Conservation (phyloP, 257 asterid species). For the Plantago major region DNA sequence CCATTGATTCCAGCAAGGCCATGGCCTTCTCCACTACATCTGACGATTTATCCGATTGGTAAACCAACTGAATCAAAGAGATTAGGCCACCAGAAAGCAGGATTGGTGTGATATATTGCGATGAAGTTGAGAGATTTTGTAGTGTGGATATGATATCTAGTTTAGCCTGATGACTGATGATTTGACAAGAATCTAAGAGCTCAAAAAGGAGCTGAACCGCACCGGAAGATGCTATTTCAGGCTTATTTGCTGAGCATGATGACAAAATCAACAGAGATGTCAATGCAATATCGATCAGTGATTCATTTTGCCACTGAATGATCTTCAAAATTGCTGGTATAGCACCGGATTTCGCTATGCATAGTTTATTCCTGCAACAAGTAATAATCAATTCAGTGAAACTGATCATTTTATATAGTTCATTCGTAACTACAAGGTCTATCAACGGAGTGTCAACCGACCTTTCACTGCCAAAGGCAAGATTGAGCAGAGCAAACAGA, state of each 20-base stretch:
- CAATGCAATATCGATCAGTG: slow-evolving; percentile 43
- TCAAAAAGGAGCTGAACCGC: slow-evolving; percentile 43
- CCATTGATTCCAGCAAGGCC: slow-evolving; percentile 51
- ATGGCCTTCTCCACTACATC: slow-evolving; percentile 56
- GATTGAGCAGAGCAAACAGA: slow-evolving; percentile 63
- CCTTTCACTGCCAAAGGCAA: slow-evolving; percentile 79
- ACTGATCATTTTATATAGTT: no score
- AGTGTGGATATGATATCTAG: slow-evolving; percentile 58
- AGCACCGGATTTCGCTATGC: slow-evolving; percentile 56
- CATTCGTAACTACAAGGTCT: not conserved
- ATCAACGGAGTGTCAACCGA: slow-evolving; percentile 4
- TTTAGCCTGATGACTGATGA: slow-evolving; percentile 43
- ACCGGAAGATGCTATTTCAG: slow-evolving; percentile 57
- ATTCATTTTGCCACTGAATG: slow-evolving; percentile 40
- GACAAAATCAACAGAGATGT: slow-evolving; percentile 65
- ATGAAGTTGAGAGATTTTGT: slow-evolving; percentile 59
- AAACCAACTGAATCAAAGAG: slow-evolving; percentile 33
- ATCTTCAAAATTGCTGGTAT: slow-evolving; percentile 46
- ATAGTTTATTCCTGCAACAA: slow-evolving; percentile 51
- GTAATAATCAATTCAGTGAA: no score
- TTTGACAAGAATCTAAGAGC: slow-evolving; percentile 33
- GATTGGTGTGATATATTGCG: slow-evolving; percentile 38
- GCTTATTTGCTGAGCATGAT: slow-evolving; percentile 60
- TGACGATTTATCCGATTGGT: slow-evolving; percentile 38
- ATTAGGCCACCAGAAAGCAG: slow-evolving; percentile 40